Evolutionary conservation across 1,284 basidiomycete genomes (phyloP).

Genomic region (Rhodotorula glutinis): DNA sequence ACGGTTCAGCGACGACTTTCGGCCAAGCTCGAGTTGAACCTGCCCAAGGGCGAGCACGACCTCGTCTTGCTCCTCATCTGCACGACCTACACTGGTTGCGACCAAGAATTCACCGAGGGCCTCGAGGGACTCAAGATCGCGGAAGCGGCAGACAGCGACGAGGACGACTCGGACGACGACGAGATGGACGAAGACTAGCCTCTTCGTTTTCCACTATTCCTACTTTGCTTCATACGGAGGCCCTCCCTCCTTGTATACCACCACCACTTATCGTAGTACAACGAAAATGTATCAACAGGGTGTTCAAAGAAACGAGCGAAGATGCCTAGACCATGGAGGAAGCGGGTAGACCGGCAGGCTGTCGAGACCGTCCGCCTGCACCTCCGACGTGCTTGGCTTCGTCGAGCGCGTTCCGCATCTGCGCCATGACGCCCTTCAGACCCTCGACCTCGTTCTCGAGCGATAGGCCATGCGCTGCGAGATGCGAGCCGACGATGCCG

Average conservation of each 20-base stretch:
- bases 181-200: constrained; percentile 1
- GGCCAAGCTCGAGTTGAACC: constrained; percentile 82
- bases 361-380: not conserved
- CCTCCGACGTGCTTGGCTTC: constrained; percentile 14
- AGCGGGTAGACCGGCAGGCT: not conserved
- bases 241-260: not conserved
- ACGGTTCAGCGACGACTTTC: constrained; percentile 74
- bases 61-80: constrained; percentile 90
- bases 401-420: constrained; percentile 38
- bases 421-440: constrained; percentile 38
- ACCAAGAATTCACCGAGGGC: constrained; percentile 51
- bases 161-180: constrained; percentile 13
- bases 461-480: constrained; percentile 38
- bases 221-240: not conserved
- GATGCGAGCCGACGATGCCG: constrained; percentile 40
- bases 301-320: not conserved
- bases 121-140: constrained; percentile 70
- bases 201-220: no score
- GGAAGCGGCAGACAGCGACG: constrained; percentile 62
- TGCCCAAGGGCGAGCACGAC: constrained; percentile 75
- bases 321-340: not conserved
- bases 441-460: constrained; percentile 41
- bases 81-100: constrained; percentile 77
- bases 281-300: constrained; percentile 6
- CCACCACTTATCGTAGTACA: not conserved